Evolutionary conservation across 108 stramenopile genomes (phyloP), one percentile per base, ranked within the genome.

Genomic region (Cafeteria roenbergensis): DNA sequence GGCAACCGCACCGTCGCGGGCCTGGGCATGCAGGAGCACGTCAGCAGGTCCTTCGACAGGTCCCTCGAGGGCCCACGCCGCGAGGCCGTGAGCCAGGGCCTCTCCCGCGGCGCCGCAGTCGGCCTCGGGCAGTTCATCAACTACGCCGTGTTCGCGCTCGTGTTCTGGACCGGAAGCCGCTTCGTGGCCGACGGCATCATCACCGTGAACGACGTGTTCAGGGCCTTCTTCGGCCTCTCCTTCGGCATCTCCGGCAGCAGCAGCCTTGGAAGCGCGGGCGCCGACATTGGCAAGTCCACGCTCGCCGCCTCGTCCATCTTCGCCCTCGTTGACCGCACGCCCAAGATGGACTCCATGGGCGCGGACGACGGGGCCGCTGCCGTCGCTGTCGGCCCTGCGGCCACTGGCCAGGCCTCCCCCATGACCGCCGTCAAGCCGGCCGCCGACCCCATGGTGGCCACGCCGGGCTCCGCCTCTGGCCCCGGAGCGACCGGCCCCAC

Each of bases 1-100:
- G 81, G 79, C 12, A 80, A 82, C 50, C 67, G 81, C 34, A 82
- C 82, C 21, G 82, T 86, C 20, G 75, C 77, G 25, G 74, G 81
- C 51, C 82, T 71, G 58, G 75, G 71, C 51, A 59, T 83, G 20
- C 72, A 78, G n/a, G 62, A 62, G 0, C 62, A 64, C 56, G 67
- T 80, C n/a, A 63, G 74, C 31, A 36, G n/a, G 28, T 51, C 72
- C 37, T 84, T 82, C 68, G 55, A 63, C 35, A 70, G 56, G 65
- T 75, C 73, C 65, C 69, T 67, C 51, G 52, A 69, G 22, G 66
- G 55, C 24, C 66, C 74, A 21, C 62, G 42, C 0, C 6, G 32
- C 25, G 36, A 62, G 26, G 42, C 64, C 27, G 57, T 62, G 24
- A 71, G 62, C 34, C 68, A 67, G 38, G 77, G 69, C 6, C 24